Percentiles rank a stretch among this genome's conserved stretches.
These are phyloP conservation scores for Cicer yamashitae DNA, from an alignment of 306 rosid species.

Conservation along the genomic window DNA sequence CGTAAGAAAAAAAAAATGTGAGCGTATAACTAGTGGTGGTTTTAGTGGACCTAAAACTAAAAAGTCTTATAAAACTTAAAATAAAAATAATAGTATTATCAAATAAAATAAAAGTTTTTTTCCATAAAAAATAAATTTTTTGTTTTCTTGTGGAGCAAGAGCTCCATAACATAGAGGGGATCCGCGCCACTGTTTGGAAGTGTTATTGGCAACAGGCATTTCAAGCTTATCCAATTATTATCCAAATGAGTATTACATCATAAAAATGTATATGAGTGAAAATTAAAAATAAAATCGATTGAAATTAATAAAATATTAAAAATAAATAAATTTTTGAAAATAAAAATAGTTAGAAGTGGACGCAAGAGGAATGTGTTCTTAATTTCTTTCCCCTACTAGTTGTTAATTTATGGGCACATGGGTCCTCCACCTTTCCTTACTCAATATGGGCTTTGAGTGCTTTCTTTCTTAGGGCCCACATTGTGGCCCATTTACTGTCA, in stretches of 20 bases:
- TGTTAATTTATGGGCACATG: slow-evolving; percentile 60
- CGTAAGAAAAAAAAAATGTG: no score
- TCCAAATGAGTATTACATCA: slow-evolving; percentile 58
- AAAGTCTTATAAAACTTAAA: no score
- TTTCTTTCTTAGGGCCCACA: slow-evolving; percentile 62
- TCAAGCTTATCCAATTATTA: slow-evolving; percentile 66
- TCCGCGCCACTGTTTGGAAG: no score
- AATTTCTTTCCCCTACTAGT: slow-evolving; percentile 36
- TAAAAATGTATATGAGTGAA: slow-evolving; percentile 58
- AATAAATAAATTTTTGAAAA: neutral
- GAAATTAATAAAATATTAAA: neutral
- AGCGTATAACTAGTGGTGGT: no score
- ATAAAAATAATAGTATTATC: no score
- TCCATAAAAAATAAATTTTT: no score
- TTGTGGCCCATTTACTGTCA: slow-evolving; percentile 48
- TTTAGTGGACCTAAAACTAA: no score
- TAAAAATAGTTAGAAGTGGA: slow-evolving; percentile 53
- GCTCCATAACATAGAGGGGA: no score
- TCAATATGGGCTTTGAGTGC: slow-evolving; percentile 60
- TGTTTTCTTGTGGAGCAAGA: no score
- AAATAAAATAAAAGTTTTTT: no score
- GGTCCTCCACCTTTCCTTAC: slow-evolving; percentile 62
- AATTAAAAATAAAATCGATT: neutral
- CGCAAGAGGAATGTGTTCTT: slow-evolving; percentile 50
- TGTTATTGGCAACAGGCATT: slow-evolving; percentile 36